Base-by-base conservation (phyloP, 179 eudicot species). In the Drosera spatulata region DNA sequence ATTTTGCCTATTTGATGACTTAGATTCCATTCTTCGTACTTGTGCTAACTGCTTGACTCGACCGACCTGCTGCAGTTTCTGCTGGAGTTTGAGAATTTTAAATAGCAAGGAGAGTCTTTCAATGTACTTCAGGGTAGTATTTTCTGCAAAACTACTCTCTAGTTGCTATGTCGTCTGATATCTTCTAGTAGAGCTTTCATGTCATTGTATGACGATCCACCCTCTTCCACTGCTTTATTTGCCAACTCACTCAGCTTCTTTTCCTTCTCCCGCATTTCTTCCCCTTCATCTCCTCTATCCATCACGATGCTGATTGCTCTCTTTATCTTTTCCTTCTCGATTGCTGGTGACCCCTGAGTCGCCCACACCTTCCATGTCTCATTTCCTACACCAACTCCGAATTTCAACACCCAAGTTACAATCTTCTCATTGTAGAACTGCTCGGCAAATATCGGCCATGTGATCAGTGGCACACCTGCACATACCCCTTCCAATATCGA, bases 391-490 rank as follows among this genome's bases (percentile, higher is more conserved):
- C 55, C 13, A 11, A 70, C 6, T 9, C 78, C 78, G 1, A 49
- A 58, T 60, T 66, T 66, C 56, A 70, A 59, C 0, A 74, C 10
- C 37, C 66, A 39, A 0, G 65, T 74, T 56, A 74, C 71, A 44
- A 74, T 46, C 47, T 62, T 74, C 46, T 74, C 75, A 12, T 53
- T 70, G 41, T 47, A 63, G 53, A 74, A 74, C 37, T 74, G 75
- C 46, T 74, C 78, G 0, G 63, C 62, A 13, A 41, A 66, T 0
- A 43, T 55, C 0, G 78, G 71, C 78, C 78, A 74, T 3, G 74
- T 74, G 2, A 74, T 69, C 75, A 74, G 42, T 2, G 78, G 71
- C n/a, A 66, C 59, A 13, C 78, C 78, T 13, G 50, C 62, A 0
- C 69, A 66, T 10, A 74, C 37, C 9, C 63, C 75, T 55, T 74